Percentiles rank a stretch among this genome's conserved stretches.
phyloP scores from a whole-genome alignment of 129 eudicot species.

The Ambrosia trifida region DNA sequence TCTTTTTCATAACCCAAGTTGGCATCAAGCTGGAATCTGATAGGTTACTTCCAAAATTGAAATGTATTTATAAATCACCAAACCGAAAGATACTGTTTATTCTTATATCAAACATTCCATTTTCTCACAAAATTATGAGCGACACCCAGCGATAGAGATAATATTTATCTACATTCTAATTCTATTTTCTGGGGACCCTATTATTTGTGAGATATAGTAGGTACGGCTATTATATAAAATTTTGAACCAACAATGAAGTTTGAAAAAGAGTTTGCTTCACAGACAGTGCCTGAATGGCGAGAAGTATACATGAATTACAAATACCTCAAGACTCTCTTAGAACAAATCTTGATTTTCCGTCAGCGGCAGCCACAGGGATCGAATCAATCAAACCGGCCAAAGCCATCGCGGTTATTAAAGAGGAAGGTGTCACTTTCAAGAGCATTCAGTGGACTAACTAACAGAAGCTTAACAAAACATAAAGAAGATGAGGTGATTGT shows the following conservation, averaged over 20 bases:
- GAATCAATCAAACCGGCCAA: not conserved
- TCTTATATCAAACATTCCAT: not conserved
- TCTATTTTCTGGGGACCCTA: no score
- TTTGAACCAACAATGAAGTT: constrained; percentile 45
- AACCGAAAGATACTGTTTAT: not conserved
- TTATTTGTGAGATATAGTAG: no score
- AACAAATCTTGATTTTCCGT: constrained; percentile 37
- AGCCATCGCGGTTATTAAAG: constrained; percentile 3
- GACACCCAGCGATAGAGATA: not conserved
- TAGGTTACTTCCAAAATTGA: constrained; percentile 1
- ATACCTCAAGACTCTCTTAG: constrained; percentile 38
- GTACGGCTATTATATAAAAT: not conserved
- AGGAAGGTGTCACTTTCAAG: constrained; percentile 41
- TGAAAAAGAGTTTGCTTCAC: constrained; percentile 49
- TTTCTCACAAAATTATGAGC: not conserved
- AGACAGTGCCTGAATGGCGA: constrained; percentile 74
- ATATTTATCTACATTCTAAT: no score
- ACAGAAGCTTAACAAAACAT: not conserved
- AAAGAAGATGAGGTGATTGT: constrained; percentile 38
- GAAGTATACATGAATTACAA: constrained; percentile 61
- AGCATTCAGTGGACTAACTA: constrained; percentile 58
- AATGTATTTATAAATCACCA: not conserved
- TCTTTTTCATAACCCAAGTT: not conserved
- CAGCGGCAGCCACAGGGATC: not conserved
- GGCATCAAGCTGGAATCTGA: not conserved